Conservation (phyloP, 345 rosid genomes). For the Jatropha curcas region DNA sequence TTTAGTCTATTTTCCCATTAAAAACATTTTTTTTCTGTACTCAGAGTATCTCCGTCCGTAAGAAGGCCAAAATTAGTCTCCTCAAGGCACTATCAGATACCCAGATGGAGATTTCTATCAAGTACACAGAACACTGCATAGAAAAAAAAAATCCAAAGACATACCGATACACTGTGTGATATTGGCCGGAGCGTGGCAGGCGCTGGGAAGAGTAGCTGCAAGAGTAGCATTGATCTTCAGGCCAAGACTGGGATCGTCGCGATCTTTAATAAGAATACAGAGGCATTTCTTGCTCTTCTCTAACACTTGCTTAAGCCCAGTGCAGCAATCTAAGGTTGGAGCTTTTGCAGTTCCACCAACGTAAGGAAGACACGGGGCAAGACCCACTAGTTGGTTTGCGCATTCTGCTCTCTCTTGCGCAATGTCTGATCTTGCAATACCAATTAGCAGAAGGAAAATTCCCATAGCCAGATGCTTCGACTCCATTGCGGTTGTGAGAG, state of each 20-base stretch:
- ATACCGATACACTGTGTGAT: slow-evolving; percentile 61
- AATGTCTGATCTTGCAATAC: slow-evolving; percentile 44
- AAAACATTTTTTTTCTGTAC: no score
- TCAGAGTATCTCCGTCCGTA: no score
- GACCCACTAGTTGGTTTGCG: slow-evolving; percentile 43
- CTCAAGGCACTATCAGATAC: no score
- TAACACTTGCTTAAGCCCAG: slow-evolving; percentile 57
- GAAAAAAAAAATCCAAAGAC: slow-evolving; percentile 3
- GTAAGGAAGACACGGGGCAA: slow-evolving; percentile 67
- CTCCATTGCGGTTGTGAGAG: slow-evolving; percentile 11
- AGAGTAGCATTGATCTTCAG: slow-evolving; percentile 59
- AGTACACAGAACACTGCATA: no score
- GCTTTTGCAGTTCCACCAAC: slow-evolving; percentile 61
- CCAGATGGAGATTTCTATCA: background rate
- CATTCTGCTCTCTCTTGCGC: slow-evolving; percentile 71
- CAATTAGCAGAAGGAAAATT: slow-evolving; percentile 26
- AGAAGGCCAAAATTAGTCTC: no score
- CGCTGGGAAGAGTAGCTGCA: slow-evolving; percentile 58
- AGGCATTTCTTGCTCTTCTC: slow-evolving; percentile 66
- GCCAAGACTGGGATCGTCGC: slow-evolving; percentile 72
- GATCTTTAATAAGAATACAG: slow-evolving; percentile 66
- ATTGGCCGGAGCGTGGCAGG: slow-evolving; percentile 53
- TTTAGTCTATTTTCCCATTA: no score
- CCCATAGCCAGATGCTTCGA: background rate
- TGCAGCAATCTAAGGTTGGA: slow-evolving; percentile 75